These are phyloP conservation scores for Amylocystis lapponica DNA, from an alignment of 768 basidiomycete genomes.

Conservation along the genomic window DNA sequence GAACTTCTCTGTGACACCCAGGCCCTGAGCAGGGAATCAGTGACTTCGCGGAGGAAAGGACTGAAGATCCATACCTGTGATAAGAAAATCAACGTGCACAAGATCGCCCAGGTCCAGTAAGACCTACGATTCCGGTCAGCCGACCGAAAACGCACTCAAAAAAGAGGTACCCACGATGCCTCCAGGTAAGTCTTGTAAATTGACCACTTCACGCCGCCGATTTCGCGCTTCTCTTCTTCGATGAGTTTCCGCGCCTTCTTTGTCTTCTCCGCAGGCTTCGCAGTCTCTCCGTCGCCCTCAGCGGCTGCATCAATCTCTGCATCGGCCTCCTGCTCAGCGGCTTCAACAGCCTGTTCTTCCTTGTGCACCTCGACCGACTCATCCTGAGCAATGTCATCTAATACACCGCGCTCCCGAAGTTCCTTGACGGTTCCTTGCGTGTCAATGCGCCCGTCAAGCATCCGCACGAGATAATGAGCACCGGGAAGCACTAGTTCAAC, in stretches of 20 bases:
- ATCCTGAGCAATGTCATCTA: constrained; percentile 56
- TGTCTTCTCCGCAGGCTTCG: constrained; percentile 24
- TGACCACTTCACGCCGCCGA: constrained; percentile 77
- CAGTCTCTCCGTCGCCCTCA: constrained; percentile 19
- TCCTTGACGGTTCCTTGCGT: constrained; percentile 65
- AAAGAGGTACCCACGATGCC: constrained; percentile 50
- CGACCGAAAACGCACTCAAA: neutral
- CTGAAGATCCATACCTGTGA: constrained; percentile 21
- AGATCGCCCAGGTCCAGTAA: constrained; percentile 61
- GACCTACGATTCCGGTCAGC: constrained; percentile 36
- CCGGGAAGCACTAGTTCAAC: constrained; percentile 77
- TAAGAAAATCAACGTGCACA: constrained; percentile 42
- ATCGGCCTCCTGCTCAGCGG: constrained; percentile 8
- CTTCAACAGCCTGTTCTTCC: constrained; percentile 28
- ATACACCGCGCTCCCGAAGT: constrained; percentile 51
- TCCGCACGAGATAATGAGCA: constrained; percentile 65
- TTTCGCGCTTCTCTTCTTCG: constrained; percentile 77
- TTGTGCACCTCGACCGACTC: constrained; percentile 44
- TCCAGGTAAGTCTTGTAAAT: constrained; percentile 59
- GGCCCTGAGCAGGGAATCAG: constrained; percentile 28
- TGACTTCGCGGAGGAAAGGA: too few relatives aligned
- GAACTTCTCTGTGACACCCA: constrained; percentile 55
- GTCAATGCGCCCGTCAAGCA: constrained; percentile 80
- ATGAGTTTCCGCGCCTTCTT: constrained; percentile 72
- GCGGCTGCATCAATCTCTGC: constrained; percentile 26